phyloP scores from a whole-genome alignment of 2,329 filamentous ascomycete species.

The Penicillium sp. region DNA sequence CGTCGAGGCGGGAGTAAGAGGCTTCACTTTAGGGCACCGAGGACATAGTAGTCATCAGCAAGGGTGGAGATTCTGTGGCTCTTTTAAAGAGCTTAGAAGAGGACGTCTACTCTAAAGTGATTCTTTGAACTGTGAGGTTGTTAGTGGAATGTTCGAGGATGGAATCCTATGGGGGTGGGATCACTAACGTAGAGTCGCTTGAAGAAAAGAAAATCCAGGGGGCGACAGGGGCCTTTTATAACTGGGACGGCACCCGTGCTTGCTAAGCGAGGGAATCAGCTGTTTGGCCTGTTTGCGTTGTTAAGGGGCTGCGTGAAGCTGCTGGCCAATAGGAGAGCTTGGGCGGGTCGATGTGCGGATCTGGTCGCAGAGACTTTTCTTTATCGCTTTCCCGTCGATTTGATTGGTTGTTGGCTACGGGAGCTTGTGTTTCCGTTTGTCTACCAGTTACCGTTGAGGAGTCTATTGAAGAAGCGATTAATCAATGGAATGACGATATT shows the following conservation, averaged over 20 bases:
- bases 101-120: conserved; percentile 98
- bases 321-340: not conserved
- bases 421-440: not conserved
- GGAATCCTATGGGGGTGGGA: conserved; percentile 26
- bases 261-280: conserved; percentile 28
- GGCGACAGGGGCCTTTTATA: conserved; percentile 31
- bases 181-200: conserved; percentile 47
- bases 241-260: conserved; percentile 10
- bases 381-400: not conserved
- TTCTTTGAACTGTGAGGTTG: conserved; percentile 61
- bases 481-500: not conserved
- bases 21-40: conserved; percentile 87
- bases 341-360: not conserved
- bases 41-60: conserved; percentile 87
- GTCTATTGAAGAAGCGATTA: not conserved
- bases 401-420: not conserved
- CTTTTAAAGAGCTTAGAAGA: conserved; percentile 86
- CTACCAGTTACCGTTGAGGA: not conserved
- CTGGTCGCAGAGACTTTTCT: not conserved
- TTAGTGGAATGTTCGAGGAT: conserved; percentile 18
- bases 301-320: not conserved
- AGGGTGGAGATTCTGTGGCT: conserved; percentile 92
- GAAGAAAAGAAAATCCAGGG: conserved; percentile 33
- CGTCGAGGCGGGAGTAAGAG: conserved; percentile 53
- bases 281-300: conserved; percentile 22